Evolutionary conservation across 1,139 yeast species (phyloP).

Genomic region (Protomyces arabidopsidicola): DNA sequence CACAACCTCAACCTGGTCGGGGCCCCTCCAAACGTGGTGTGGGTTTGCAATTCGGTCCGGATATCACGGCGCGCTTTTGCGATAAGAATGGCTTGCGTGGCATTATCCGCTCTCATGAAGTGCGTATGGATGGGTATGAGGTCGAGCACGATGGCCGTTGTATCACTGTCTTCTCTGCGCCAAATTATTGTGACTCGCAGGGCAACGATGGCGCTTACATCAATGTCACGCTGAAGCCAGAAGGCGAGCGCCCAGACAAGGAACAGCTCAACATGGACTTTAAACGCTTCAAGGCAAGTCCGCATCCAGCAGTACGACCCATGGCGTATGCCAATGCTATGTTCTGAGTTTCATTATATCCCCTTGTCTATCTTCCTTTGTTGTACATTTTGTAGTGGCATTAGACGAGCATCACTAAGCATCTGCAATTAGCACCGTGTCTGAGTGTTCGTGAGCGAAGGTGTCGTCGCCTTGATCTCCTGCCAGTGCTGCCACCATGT

Average conservation of each 20-base stretch:
- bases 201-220: slow-evolving; percentile 89
- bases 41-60: slow-evolving; percentile 96
- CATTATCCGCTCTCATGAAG: slow-evolving; percentile 90
- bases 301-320: slow-evolving; percentile 88
- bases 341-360: neutral
- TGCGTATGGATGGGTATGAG: slow-evolving; percentile 84
- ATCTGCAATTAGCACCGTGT: neutral
- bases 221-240: slow-evolving; percentile 34
- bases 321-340: slow-evolving; percentile 46
- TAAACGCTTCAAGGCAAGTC: slow-evolving; percentile 68
- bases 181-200: slow-evolving; percentile 80
- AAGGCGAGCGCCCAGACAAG: slow-evolving; percentile 42
- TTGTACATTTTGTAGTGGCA: neutral
- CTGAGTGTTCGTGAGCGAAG: neutral
- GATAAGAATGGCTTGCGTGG: slow-evolving; percentile 66
- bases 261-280: slow-evolving; percentile 55
- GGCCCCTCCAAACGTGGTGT: slow-evolving; percentile 90
- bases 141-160: slow-evolving; percentile 80
- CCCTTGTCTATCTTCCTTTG: neutral
- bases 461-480: neutral
- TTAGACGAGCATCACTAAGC: neutral
- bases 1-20: slow-evolving; percentile 72
- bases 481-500: neutral
- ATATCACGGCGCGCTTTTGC: slow-evolving; percentile 76
- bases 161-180: slow-evolving; percentile 93